phyloP scores from a whole-genome alignment of 179 eudicot genomes.

The Corrigiola litoralis region DNA sequence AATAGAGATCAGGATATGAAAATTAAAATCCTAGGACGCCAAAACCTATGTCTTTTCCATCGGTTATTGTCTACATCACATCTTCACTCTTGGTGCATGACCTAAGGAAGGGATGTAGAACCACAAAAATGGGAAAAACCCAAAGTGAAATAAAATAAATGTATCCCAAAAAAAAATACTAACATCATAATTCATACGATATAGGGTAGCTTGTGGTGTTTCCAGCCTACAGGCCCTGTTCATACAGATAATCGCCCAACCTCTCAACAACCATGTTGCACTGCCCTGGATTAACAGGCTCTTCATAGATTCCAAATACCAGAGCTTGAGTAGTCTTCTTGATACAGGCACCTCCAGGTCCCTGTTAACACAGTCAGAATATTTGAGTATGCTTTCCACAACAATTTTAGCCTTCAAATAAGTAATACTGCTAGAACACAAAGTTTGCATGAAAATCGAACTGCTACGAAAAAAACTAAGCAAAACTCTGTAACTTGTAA shows the following conservation, averaged over 20 bases:
- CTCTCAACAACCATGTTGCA: constrained; percentile 67
- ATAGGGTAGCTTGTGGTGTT: background rate
- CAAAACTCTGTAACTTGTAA: too few relatives aligned
- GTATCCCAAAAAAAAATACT: constrained; percentile 13
- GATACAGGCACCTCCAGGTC: constrained; percentile 53
- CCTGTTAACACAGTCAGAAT: constrained; percentile 38
- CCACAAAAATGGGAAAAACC: background rate
- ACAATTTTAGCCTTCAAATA: too few relatives aligned
- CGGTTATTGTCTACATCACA: constrained; percentile 22
- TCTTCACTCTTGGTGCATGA: constrained; percentile 15
- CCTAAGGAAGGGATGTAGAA: constrained; percentile 23
- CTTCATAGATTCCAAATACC: constrained; percentile 57
- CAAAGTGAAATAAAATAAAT: background rate
- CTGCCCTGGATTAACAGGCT: constrained; percentile 67
- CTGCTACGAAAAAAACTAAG: too few relatives aligned
- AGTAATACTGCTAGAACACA: too few relatives aligned
- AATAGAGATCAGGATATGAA: background rate
- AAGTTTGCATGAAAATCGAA: too few relatives aligned
- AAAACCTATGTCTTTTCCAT: constrained; percentile 22
- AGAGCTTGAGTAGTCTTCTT: constrained; percentile 59
- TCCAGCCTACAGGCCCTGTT: constrained; percentile 44
- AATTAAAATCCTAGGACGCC: constrained; percentile 9
- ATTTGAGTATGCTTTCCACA: too few relatives aligned
- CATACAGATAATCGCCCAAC: constrained; percentile 68
- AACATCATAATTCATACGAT: constrained; percentile 3